Conservation (phyloP, 176 grass and related monocot genomes). For the Chloris gayana region DNA sequence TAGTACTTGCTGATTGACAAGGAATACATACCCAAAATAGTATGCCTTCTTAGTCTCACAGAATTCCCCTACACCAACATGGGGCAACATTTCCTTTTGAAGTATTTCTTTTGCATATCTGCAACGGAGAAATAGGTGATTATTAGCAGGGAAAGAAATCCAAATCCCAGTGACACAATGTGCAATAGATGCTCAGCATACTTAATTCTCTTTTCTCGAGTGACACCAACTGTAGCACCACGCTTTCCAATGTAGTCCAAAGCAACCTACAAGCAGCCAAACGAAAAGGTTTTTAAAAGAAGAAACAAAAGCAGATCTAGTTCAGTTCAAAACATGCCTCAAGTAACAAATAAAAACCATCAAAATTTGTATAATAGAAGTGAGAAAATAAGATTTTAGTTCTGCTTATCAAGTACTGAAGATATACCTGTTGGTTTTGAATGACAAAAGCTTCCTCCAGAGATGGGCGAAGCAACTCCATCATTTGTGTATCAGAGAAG, state of each 20-base stretch:
- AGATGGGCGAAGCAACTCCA: constrained; percentile 93
- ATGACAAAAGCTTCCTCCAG: constrained; percentile 97
- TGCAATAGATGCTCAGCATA: constrained; percentile 34
- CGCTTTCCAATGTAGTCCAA: constrained; percentile 98
- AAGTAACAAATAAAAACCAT: background rate
- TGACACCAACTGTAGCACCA: constrained; percentile 94
- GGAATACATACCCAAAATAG: constrained; percentile 81
- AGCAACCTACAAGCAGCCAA: constrained; percentile 64
- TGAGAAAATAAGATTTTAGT: background rate
- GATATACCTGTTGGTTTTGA: constrained; percentile 95
- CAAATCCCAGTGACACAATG: background rate
- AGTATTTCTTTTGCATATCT: constrained; percentile 99
- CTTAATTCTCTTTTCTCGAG: constrained; percentile 95
- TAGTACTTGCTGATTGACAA: constrained; percentile 17
- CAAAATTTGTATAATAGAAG: background rate
- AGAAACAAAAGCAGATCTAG: constrained; percentile 11
- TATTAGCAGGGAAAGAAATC: background rate
- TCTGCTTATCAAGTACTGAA: constrained; percentile 19
- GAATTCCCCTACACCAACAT: constrained; percentile 95
- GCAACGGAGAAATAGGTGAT: constrained; percentile 16
- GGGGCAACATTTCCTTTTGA: constrained; percentile 99
- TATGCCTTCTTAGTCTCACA: constrained; percentile 99
- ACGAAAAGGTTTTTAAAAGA: constrained; percentile 10
- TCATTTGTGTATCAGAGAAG: constrained; percentile 98
- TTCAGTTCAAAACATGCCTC: background rate